A percentile compares a stretch with the other conserved stretches of the same genome.
Conservation (phyloP, 1,284 basidiomycete species). For the Melampsora occidentalis region DNA sequence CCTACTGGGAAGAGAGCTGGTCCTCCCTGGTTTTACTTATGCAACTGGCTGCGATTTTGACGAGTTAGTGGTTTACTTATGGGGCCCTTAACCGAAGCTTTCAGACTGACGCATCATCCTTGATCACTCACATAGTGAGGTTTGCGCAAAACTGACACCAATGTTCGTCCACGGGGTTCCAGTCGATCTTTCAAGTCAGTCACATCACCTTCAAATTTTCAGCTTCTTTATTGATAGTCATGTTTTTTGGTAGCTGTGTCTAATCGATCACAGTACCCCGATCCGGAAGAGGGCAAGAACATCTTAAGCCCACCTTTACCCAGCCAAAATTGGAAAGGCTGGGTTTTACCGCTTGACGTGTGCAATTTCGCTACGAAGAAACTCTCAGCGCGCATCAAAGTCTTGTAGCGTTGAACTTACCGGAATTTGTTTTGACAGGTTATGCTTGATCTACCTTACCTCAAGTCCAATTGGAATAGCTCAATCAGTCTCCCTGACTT, state of each 20-base stretch:
- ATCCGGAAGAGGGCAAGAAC: slow-evolving; percentile 17
- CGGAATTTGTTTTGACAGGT: neutral
- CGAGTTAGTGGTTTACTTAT: slow-evolving; percentile 13
- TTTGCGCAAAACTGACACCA: slow-evolving; percentile 31
- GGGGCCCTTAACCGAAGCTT: neutral
- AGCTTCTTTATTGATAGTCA: neutral
- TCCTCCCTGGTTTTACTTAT: slow-evolving; percentile 36
- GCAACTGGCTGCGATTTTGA: slow-evolving; percentile 35
- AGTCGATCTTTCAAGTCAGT: slow-evolving; percentile 20
- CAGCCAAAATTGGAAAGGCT: slow-evolving; percentile 31
- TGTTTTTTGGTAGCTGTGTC: slow-evolving; percentile 7
- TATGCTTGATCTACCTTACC: slow-evolving; percentile 29
- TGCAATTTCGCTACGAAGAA: neutral
- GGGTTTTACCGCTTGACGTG: slow-evolving; percentile 37
- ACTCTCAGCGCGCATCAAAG: neutral
- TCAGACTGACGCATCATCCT: neutral
- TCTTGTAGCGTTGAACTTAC: neutral
- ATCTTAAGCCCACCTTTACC: slow-evolving; percentile 5
- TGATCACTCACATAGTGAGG: slow-evolving; percentile 4
- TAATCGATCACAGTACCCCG: slow-evolving; percentile 33
- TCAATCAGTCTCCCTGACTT: slow-evolving; percentile 24
- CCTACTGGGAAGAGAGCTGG: slow-evolving; percentile 33
- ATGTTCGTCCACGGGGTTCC: slow-evolving; percentile 28
- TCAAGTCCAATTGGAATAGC: slow-evolving; percentile 24
- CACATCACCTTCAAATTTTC: neutral